These are phyloP conservation scores for Fusarium luffae DNA, from an alignment of 2,329 filamentous ascomycete species.

Conservation along the genomic window DNA sequence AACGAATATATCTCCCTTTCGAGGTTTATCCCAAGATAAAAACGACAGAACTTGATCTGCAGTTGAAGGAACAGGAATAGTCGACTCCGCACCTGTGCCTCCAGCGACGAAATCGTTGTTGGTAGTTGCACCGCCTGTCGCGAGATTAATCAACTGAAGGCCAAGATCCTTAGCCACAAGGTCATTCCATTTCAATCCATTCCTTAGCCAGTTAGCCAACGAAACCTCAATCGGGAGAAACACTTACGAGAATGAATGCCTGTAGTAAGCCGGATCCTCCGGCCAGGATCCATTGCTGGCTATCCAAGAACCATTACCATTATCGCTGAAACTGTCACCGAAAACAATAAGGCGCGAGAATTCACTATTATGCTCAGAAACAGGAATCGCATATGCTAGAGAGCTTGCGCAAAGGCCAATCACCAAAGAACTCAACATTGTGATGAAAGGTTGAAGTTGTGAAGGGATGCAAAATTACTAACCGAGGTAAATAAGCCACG, in stretches of 20 bases:
- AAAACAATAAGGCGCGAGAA: conserved; percentile 24
- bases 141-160: conserved; percentile 29
- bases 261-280: conserved; percentile 28
- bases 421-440: conserved; percentile 5
- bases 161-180: conserved; percentile 3
- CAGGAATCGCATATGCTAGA: background rate
- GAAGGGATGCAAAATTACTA: conserved; percentile 4
- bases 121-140: conserved; percentile 23
- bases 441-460: background rate
- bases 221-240: rapidly evolving
- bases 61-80: conserved; percentile 23
- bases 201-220: background rate
- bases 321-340: conserved; percentile 37
- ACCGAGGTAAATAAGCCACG: conserved; percentile 15
- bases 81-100: conserved; percentile 20
- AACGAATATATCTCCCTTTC: conserved; percentile 12
- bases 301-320: conserved; percentile 34
- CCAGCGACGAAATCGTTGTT: conserved; percentile 29
- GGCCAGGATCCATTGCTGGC: conserved; percentile 33
- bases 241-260: conserved; percentile 28
- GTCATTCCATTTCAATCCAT: conserved; percentile 30
- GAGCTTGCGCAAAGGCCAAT: background rate
- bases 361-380: background rate
- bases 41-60: conserved; percentile 21
- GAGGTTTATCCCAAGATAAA: conserved; percentile 10